Evolutionary conservation across 331 rosid genomes (phyloP), one percentile per base, ranked within the genome.

Genomic region (Dryas integrifolia): DNA sequence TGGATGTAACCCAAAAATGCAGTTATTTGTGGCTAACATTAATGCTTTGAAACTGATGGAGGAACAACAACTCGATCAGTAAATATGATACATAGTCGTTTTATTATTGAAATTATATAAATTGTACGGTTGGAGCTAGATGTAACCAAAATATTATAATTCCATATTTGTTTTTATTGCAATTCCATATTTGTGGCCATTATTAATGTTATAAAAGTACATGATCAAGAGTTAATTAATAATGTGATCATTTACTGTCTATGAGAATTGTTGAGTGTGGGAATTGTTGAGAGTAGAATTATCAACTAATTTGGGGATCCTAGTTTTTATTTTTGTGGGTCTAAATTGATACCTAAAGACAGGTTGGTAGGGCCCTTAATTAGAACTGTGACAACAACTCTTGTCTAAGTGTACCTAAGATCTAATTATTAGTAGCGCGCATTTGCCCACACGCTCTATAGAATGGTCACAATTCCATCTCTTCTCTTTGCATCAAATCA

Each of bases 371-470:
- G 88, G 85, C 81, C 88, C 88, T 67, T 40, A 43, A 24, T 1
- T 64, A 18, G 9, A 24, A 86, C 82, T 81, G 83, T 82, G 87
- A 46, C 83, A 80, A 76, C 86, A 79, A 83, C 85, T 78, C 72
- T 53, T 79, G 82, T 86, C 82, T 46, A 76, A 67, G 82, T 45
- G 79, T 57, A 83, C 77, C 80, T 83, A 72, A 76, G 85, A 82
- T 80, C 85, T 77, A 79, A 79, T 82, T 68, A 84, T 85, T 83
- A 65, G 62, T 70, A 40, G 74, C 24, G 24, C 24, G 24, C 72
- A 76, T 50, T 74, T 74, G 81, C 80, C 69, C 50, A 66, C 79
- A 43, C 58, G 12, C 57, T 45, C 68, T 30, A 26, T 62, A 18
- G 68, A 68, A 18, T 59, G 70, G 10, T 76, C 69, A 60, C 75